These are phyloP conservation scores for Colletotrichum acutatum DNA, from an alignment of 2,329 filamentous ascomycete genomes.

Conservation along the genomic window DNA sequence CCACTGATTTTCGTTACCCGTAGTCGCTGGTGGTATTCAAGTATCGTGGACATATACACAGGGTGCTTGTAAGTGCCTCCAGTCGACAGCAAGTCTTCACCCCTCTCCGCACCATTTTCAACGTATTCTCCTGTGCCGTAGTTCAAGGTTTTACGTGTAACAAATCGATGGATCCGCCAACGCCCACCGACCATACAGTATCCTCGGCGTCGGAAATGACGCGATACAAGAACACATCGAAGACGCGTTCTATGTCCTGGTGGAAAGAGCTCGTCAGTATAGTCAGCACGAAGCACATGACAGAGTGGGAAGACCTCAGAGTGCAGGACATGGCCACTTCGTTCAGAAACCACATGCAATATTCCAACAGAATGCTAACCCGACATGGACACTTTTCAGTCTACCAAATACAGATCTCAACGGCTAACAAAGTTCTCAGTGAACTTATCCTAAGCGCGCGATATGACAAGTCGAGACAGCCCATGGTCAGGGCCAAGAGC, in stretches of 20 bases:
- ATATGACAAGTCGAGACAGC: not conserved
- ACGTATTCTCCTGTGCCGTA: too few relatives aligned
- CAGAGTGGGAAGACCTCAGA: not conserved
- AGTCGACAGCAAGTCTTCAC: too few relatives aligned
- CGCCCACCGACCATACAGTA: not conserved
- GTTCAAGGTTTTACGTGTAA: too few relatives aligned
- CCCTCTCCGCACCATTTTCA: too few relatives aligned
- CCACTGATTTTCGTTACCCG: too few relatives aligned
- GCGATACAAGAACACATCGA: not conserved
- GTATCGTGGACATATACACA: too few relatives aligned
- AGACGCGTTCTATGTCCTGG: not conserved
- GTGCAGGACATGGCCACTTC: too few relatives aligned
- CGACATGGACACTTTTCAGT: too few relatives aligned
- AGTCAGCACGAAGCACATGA: not conserved
- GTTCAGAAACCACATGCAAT: not conserved
- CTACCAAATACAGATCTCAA: not conserved
- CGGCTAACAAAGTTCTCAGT: not conserved
- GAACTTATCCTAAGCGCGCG: not conserved
- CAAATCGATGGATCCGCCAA: not conserved
- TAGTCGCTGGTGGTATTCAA: too few relatives aligned
- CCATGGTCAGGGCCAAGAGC: not conserved
- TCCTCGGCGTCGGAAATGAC: not conserved
- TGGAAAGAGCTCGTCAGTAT: not conserved
- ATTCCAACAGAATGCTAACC: too few relatives aligned
- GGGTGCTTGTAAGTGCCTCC: too few relatives aligned